Evolutionary conservation across 768 basidiomycete genomes (phyloP).

Genomic region (Rubroboletus satanas): DNA sequence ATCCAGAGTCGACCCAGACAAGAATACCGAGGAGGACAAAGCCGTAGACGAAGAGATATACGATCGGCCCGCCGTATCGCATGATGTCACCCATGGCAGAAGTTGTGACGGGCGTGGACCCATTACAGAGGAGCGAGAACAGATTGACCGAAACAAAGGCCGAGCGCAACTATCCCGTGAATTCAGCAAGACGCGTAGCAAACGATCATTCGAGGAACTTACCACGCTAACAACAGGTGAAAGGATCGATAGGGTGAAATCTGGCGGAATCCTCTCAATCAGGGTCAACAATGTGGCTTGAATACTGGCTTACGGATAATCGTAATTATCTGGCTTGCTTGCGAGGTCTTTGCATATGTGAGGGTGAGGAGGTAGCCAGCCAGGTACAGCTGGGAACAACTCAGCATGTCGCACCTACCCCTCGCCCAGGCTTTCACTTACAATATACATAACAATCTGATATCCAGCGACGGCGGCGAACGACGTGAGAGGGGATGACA

Average conservation of each 20-base stretch:
- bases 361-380: conserved; percentile 66
- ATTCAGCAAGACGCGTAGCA: not conserved
- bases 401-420: not conserved
- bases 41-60: conserved; percentile 63
- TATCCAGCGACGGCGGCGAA: conserved; percentile 72
- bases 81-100: conserved; percentile 50
- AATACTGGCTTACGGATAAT: conserved; percentile 45
- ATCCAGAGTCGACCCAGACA: conserved; percentile 71
- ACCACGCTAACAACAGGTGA: conserved; percentile 70
- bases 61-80: conserved; percentile 70
- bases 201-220: conserved; percentile 25
- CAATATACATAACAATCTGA: conserved; percentile 68
- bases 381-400: conserved; percentile 49
- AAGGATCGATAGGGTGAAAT: conserved; percentile 64
- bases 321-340: conserved; percentile 51
- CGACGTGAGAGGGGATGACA: conserved; percentile 63
- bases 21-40: conserved; percentile 59
- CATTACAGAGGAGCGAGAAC: conserved; percentile 70
- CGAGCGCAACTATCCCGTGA: conserved; percentile 48
- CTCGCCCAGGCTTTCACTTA: conserved; percentile 34
- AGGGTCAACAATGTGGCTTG: not conserved
- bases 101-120: conserved; percentile 42
- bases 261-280: conserved; percentile 18
- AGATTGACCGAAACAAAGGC: conserved; percentile 74
- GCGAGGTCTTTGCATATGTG: conserved; percentile 64